These are phyloP conservation scores for Cladorrhinum sp. DNA, from an alignment of 2,329 filamentous ascomycete genomes.

Conservation along the genomic window DNA sequence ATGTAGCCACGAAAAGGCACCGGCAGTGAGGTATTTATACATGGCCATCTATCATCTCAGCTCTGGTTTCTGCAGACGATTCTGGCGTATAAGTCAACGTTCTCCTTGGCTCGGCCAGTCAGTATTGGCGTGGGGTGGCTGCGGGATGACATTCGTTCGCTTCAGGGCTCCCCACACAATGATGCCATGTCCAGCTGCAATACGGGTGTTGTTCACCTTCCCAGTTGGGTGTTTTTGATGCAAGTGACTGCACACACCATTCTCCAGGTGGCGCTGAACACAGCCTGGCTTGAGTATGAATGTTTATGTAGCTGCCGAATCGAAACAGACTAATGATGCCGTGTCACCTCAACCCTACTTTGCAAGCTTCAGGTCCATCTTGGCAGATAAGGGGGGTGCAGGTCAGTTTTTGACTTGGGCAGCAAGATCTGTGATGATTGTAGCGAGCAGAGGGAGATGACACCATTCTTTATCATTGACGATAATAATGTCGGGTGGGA, in stretches of 20 bases:
- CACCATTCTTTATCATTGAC: background rate
- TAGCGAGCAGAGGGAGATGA: background rate
- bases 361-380: background rate
- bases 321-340: constrained; percentile 1
- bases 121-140: background rate
- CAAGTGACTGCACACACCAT: background rate
- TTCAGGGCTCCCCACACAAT: background rate
- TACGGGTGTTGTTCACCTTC: background rate
- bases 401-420: background rate
- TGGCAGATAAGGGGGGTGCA: background rate
- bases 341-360: background rate
- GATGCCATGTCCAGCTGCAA: background rate
- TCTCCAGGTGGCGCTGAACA: background rate
- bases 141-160: background rate
- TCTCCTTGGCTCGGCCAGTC: background rate
- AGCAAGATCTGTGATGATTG: too few species aligned
- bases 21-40: background rate
- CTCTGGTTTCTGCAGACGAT: background rate
- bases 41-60: background rate
- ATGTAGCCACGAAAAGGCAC: background rate
- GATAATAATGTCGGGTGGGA: background rate
- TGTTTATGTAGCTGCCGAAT: background rate
- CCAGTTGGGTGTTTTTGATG: background rate
- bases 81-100: background rate
- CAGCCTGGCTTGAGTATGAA: background rate